These are phyloP conservation scores for Medicago ruthenica DNA, from an alignment of 306 rosid species.

Conservation along the genomic window DNA sequence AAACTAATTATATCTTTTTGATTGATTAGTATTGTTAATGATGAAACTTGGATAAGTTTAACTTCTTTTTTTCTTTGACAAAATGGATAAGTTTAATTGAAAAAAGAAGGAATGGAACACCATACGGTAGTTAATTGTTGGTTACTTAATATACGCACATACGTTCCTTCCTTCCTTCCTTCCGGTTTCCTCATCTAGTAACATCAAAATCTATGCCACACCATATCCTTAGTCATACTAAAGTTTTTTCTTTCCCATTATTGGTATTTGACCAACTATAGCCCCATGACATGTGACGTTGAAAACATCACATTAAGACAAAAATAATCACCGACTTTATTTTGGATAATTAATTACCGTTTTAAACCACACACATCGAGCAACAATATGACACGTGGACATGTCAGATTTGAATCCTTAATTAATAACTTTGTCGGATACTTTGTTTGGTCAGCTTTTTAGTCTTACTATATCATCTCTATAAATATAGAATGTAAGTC, in stretches of 20 bases:
- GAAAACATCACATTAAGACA: not conserved
- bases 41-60: not conserved
- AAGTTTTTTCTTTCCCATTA: not conserved
- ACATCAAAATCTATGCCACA: slow-evolving; percentile 7
- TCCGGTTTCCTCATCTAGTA: not conserved
- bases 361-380: not conserved
- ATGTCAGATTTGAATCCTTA: not conserved
- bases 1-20: not conserved
- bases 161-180: not conserved
- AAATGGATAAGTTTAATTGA: not conserved
- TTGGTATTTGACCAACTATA: not conserved
- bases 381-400: not conserved
- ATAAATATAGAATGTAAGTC: slow-evolving; percentile 11
- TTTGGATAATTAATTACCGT: not conserved
- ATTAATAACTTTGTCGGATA: not conserved
- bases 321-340: not conserved
- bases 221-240: not conserved
- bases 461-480: not conserved
- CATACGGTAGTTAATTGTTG: not conserved
- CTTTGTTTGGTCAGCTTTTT: not conserved
- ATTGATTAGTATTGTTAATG: not conserved
- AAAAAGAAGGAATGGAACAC: not conserved
- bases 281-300: not conserved
- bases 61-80: too few relatives aligned
- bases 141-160: not conserved